A percentile compares a stretch with the other conserved stretches of the same genome.
Conservation (phyloP, 306 rosid genomes). For the Inga leiocalycina region DNA sequence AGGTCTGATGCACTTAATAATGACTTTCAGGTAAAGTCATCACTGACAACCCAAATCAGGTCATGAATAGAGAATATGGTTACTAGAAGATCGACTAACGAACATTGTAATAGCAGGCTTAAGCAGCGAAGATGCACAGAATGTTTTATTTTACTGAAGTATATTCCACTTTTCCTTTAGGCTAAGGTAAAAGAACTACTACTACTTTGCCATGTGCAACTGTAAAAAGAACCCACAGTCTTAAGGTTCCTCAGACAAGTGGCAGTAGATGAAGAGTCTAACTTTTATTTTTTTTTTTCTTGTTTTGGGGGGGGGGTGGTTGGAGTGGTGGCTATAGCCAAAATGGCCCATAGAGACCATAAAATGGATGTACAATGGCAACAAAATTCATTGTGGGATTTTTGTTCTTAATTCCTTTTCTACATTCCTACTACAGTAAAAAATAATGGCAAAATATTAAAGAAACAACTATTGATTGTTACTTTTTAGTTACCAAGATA, state of each 20-base stretch:
- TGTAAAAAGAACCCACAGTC: background rate
- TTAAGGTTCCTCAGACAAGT: too few relatives aligned
- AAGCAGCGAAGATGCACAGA: conserved; percentile 7
- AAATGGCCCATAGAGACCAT: too few relatives aligned
- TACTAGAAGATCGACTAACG: background rate
- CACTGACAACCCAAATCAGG: conserved; percentile 2
- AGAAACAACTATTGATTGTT: conserved; percentile 3
- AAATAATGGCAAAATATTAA: background rate
- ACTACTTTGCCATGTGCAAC: background rate
- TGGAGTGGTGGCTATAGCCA: too few relatives aligned
- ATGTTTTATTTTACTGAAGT: background rate
- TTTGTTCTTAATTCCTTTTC: background rate
- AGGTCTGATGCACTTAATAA: conserved; percentile 8
- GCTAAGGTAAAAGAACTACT: background rate
- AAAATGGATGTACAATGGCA: too few relatives aligned
- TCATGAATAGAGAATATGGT: conserved; percentile 12
- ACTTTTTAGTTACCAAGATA: conserved; percentile 9
- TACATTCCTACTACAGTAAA: background rate
- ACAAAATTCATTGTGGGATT: too few relatives aligned
- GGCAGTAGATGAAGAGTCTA: too few relatives aligned
- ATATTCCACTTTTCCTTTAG: background rate
- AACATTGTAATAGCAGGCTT: background rate
- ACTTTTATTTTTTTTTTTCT: too few relatives aligned
- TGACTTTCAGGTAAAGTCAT: background rate
- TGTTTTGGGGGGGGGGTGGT: too few relatives aligned